phyloP scores from a whole-genome alignment of 2,329 filamentous ascomycete genomes.

The Cercospora beticola region DNA sequence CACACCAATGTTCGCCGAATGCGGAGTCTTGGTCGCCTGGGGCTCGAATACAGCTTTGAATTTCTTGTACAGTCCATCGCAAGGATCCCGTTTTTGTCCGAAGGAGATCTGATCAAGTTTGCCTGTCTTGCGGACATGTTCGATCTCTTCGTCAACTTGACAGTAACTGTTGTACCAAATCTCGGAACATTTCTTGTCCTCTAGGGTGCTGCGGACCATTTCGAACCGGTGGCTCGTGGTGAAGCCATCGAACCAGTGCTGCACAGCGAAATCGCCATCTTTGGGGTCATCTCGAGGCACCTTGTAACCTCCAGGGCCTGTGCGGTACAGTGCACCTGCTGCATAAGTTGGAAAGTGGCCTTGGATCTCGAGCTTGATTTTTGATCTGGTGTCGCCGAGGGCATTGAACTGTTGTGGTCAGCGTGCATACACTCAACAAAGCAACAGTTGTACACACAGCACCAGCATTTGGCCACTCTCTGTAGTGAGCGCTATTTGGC shows the following conservation, averaged over 20 bases:
- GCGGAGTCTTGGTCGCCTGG: conserved; percentile 3
- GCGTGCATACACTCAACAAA: not conserved
- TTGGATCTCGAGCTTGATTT: conserved; percentile 58
- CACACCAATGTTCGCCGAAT: conserved; percentile 60
- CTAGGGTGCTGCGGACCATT: conserved; percentile 51
- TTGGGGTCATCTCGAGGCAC: conserved; percentile 55
- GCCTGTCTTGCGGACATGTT: conserved; percentile 61
- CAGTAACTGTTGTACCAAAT: conserved; percentile 72
- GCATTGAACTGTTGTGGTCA: conserved; percentile 9
- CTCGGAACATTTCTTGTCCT: conserved; percentile 35
- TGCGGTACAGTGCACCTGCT: conserved; percentile 71
- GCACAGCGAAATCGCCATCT: conserved; percentile 59
- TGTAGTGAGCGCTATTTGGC: not conserved
- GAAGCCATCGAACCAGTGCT: conserved; percentile 82
- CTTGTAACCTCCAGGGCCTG: conserved; percentile 66
- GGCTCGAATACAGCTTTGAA: conserved; percentile 61
- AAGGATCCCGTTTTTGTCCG: conserved; percentile 71
- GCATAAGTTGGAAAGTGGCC: conserved; percentile 70
- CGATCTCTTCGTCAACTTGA: conserved; percentile 63
- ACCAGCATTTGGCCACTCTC: not conserved
- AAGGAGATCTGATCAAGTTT: conserved; percentile 61
- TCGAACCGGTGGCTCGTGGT: conserved; percentile 71
- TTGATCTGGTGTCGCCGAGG: not conserved
- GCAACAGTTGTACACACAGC: not conserved
- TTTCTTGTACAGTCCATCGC: conserved; percentile 70